A percentile compares a stretch with the other conserved stretches of the same genome.
Conservation (phyloP, 2,329 filamentous ascomycete species). For the Myriosclerotinia duriaeana region DNA sequence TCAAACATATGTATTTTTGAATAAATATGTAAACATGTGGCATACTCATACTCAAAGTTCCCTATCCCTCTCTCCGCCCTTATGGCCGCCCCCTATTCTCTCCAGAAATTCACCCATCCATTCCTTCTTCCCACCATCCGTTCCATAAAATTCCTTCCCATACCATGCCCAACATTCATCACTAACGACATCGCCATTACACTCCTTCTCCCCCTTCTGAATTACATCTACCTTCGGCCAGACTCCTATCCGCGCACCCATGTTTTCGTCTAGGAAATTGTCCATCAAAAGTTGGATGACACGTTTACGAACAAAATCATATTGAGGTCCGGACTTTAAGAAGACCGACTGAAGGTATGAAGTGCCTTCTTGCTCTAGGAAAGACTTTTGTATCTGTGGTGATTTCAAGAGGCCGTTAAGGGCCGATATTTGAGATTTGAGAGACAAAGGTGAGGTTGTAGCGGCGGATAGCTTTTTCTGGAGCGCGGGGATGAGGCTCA, state of each 20-base stretch:
- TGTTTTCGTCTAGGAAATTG: slow-evolving; percentile 64
- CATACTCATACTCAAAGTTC: slow-evolving; percentile 28
- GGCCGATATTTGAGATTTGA: slow-evolving; percentile 47
- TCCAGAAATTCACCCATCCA: slow-evolving; percentile 37
- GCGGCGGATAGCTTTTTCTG: slow-evolving; percentile 27
- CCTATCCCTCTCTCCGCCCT: slow-evolving; percentile 24
- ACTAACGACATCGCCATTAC: slow-evolving; percentile 41
- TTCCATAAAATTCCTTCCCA: slow-evolving; percentile 39
- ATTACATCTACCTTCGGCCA: slow-evolving; percentile 48
- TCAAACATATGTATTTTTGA: background rate
- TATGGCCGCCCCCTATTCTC: slow-evolving; percentile 30
- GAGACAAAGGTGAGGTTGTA: slow-evolving; percentile 35
- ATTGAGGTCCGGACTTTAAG: slow-evolving; percentile 47
- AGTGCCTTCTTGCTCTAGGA: slow-evolving; percentile 56
- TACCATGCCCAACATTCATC: slow-evolving; percentile 62
- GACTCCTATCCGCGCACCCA: slow-evolving; percentile 57
- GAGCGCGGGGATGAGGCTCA: slow-evolving; percentile 35
- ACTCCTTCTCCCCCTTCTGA: slow-evolving; percentile 39
- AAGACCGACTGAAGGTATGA: slow-evolving; percentile 54
- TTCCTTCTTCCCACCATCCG: slow-evolving; percentile 26
- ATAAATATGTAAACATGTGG: background rate
- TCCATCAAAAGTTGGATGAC: slow-evolving; percentile 61
- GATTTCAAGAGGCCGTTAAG: slow-evolving; percentile 59
- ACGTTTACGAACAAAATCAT: slow-evolving; percentile 53
- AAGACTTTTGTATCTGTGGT: slow-evolving; percentile 52